phyloP scores from a whole-genome alignment of 257 asterid species.

The Primulina eburnea region DNA sequence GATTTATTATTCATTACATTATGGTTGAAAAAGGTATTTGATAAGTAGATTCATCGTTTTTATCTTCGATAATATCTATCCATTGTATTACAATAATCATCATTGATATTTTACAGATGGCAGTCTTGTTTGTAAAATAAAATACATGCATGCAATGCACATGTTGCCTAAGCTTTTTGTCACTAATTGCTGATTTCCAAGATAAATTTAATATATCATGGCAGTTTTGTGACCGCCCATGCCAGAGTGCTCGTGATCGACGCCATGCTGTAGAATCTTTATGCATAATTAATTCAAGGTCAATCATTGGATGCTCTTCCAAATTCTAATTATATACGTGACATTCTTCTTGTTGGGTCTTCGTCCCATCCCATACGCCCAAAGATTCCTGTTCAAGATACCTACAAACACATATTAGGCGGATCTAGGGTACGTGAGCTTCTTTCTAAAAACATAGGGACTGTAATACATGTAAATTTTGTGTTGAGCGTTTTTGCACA shows the following conservation, averaged over 20 bases:
- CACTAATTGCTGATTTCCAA: no score
- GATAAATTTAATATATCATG: neutral
- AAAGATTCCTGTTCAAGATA: neutral
- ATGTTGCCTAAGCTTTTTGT: neutral
- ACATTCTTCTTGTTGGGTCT: constrained; percentile 2
- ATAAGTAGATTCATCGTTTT: neutral
- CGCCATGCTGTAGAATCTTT: no score
- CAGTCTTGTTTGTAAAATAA: neutral
- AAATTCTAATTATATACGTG: neutral
- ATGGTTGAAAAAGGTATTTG: no score
- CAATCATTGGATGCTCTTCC: neutral
- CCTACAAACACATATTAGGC: no score
- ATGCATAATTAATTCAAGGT: neutral
- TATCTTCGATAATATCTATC: no score
- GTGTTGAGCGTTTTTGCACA: no score
- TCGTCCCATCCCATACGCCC: neutral
- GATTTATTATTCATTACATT: no score
- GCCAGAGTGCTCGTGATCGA: neutral
- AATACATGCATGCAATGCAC: neutral
- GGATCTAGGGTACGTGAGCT: no score
- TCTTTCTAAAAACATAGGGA: no score
- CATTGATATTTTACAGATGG: no score
- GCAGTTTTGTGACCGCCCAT: neutral
- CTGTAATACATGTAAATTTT: no score
- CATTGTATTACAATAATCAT: no score